phyloP scores from a whole-genome alignment of 2,329 filamentous ascomycete genomes.

The Monosporascus cannonballus region DNA sequence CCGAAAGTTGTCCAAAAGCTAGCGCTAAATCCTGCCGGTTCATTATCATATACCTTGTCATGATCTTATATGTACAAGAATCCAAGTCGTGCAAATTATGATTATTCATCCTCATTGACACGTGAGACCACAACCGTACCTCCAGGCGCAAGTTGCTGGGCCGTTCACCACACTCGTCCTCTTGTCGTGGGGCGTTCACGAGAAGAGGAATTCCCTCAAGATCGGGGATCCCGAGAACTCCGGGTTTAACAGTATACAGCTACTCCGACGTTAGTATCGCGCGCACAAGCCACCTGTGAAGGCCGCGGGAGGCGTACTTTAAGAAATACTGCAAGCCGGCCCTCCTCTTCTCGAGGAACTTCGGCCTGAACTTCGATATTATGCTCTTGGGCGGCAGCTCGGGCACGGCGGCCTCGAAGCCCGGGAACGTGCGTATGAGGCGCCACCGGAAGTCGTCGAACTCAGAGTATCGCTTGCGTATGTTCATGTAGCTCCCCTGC shows the following conservation, averaged over 20 bases:
- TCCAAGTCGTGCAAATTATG: background rate
- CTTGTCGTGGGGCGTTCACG: slow-evolving; percentile 21
- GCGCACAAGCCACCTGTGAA: background rate
- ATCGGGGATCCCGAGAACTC: slow-evolving; percentile 91
- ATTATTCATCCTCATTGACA: background rate
- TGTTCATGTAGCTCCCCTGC: slow-evolving; percentile 55
- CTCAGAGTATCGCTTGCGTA: slow-evolving; percentile 79
- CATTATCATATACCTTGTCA: background rate
- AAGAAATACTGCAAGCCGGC: slow-evolving; percentile 86
- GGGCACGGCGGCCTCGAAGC: slow-evolving; percentile 81
- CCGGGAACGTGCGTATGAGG: slow-evolving; percentile 74
- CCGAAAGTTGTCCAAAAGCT: too few relatives aligned
- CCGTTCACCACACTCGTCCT: too few relatives aligned
- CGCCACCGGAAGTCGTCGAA: slow-evolving; percentile 76
- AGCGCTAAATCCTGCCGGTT: too few relatives aligned
- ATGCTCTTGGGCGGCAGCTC: slow-evolving; percentile 84
- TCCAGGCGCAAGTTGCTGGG: too few relatives aligned
- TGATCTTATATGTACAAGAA: background rate
- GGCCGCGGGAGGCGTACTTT: slow-evolving; percentile 55
- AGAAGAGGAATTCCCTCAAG: slow-evolving; percentile 84
- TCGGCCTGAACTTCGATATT: slow-evolving; percentile 76
- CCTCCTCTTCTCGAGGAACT: slow-evolving; percentile 79
- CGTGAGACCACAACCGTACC: too few relatives aligned
- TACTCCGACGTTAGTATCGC: slow-evolving; percentile 30
- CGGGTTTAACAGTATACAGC: slow-evolving; percentile 85